Base-by-base conservation (phyloP, 306 rosid species). In the Pyrus betulifolia region DNA sequence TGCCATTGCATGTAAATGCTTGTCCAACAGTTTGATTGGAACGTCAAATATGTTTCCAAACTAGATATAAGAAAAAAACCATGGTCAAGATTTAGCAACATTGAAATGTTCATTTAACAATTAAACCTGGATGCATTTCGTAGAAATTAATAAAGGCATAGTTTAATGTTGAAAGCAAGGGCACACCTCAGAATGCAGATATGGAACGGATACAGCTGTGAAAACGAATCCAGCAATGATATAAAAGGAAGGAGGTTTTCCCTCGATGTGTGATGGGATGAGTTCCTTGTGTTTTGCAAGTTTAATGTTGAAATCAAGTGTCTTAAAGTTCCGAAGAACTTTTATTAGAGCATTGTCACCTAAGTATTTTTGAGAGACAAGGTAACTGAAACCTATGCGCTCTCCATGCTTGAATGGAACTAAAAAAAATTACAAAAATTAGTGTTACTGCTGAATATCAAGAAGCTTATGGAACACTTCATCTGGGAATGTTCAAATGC, bases 341-440 rank as follows among this genome's bases (percentile, higher is more conserved):
- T 79, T 86, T 60, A 89, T 85, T 23, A 75, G 73, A 11, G 93
- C 90, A 38, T 71, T 79, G 81, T 88, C 92, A 8, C 90, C 92
- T 25, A 88, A 88, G 86, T 92, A 92, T 67, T 92, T 92, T 79
- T 90, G 92, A 72, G 97, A 90, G 75, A 92, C 91, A 74, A 92
- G 86, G 80, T 92, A 90, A 88, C 96, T 92, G 83, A 90, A 92
- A 59, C 96, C 91, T 76, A 88, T 90, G 76, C 93, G 93, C 83
- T 90, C 97, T 46, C 96, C 93, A 64, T 87, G 90, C 81, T 96
- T 88, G 85, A 92, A 92, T 78, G 92, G 91, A 83, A 92, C 97
- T 92, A 88, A 58, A 82, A 75, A 60, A 28, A 67, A 33, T 33
- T 73, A 21, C 57, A 71, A 54, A 62, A n/a, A 65, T 2, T 13